phyloP scores from a whole-genome alignment of 129 eudicot genomes.

The Artemisia annua region DNA sequence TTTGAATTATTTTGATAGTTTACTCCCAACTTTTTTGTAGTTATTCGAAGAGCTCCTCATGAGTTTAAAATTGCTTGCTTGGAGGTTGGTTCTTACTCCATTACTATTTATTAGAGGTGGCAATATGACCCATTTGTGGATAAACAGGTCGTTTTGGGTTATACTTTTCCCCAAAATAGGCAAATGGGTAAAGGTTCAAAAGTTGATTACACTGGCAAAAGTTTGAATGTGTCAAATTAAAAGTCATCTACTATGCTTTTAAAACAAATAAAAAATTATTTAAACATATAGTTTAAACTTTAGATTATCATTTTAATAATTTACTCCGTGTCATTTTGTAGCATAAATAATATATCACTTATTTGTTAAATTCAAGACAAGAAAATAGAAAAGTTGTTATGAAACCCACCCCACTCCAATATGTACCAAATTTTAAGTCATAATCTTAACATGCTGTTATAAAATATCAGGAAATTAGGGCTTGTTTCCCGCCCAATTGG shows the following conservation, averaged over 20 bases:
- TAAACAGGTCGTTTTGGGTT: too few species aligned
- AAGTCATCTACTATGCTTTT: too few species aligned
- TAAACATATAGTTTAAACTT: too few species aligned
- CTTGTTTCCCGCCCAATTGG: slow-evolving; percentile 68
- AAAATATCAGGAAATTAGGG: slow-evolving; percentile 74
- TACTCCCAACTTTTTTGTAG: slow-evolving; percentile 43
- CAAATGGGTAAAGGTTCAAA: neutral
- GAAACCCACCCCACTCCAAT: neutral
- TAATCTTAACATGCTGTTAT: slow-evolving; percentile 5
- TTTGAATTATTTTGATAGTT: neutral
- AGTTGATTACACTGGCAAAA: neutral
- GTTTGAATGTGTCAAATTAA: neutral
- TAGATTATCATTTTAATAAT: too few species aligned
- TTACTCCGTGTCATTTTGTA: too few species aligned
- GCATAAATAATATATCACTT: too few species aligned
- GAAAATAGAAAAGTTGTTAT: too few species aligned
- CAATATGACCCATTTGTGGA: too few species aligned
- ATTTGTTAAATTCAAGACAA: too few species aligned
- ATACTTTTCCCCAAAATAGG: too few species aligned
- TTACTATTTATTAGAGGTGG: neutral
- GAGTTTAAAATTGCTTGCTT: slow-evolving; percentile 92
- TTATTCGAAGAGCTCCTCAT: slow-evolving; percentile 96
- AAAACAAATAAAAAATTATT: too few species aligned
- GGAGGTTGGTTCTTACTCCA: slow-evolving; percentile 54
- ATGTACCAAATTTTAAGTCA: neutral